These are phyloP conservation scores for Athelia psychrophila DNA, from an alignment of 1,284 basidiomycete genomes.

Conservation along the genomic window DNA sequence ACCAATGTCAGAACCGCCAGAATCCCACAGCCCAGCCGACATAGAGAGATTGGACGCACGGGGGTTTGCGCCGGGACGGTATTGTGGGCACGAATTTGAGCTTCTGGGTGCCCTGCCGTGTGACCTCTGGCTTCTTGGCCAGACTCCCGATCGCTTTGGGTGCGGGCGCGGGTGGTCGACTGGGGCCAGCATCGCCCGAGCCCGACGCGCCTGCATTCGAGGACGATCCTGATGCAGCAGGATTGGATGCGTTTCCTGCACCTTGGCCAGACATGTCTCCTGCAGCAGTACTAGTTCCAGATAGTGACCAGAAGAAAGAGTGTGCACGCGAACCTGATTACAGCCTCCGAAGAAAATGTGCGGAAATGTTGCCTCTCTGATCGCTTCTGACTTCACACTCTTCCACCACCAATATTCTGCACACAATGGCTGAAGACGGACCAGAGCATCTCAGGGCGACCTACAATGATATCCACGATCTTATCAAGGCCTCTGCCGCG, in stretches of 20 bases:
- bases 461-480: conserved; percentile 84
- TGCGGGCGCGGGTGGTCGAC: conserved; percentile 12
- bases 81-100: conserved; percentile 79
- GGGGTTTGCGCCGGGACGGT: conserved; percentile 69
- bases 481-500: conserved; percentile 61
- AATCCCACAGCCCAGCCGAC: not conserved
- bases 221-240: not conserved
- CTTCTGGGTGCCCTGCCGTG: conserved; percentile 67
- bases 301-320: no score
- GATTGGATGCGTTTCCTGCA: not conserved
- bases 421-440: conserved; percentile 25
- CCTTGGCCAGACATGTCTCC: not conserved
- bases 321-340: not conserved
- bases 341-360: not conserved
- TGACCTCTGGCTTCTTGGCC: conserved; percentile 71
- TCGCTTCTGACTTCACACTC: not conserved
- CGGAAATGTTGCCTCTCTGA: not conserved
- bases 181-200: conserved; percentile 1
- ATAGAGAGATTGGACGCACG: conserved; percentile 50
- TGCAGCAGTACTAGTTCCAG: not conserved
- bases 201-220: not conserved
- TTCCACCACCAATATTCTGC: not conserved
- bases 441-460: conserved; percentile 66
- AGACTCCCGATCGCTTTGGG: conserved; percentile 69
- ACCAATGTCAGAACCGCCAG: not conserved